phyloP scores from a whole-genome alignment of 1,284 basidiomycete genomes.

The Tilletiopsis washingtonensis region DNA sequence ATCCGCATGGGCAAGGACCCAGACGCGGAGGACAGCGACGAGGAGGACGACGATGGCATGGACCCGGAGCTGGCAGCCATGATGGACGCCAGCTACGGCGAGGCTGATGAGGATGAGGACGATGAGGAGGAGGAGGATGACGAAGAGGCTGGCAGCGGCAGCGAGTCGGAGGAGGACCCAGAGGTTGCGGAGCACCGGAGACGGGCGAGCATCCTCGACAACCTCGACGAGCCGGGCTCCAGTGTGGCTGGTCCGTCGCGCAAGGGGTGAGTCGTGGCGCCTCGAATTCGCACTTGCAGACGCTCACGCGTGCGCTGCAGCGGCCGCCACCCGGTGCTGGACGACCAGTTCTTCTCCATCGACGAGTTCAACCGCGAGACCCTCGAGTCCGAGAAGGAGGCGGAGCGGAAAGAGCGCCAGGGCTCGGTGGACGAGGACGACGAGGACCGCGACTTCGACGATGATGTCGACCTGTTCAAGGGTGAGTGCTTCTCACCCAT shows the following conservation, averaged over 20 bases:
- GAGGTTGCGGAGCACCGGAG: background rate
- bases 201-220: slow-evolving; percentile 14
- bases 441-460: slow-evolving; percentile 53
- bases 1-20: slow-evolving; percentile 1
- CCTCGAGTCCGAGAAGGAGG: slow-evolving; percentile 64
- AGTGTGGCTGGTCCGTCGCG: too few relatives aligned
- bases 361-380: slow-evolving; percentile 80
- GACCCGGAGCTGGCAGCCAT: background rate
- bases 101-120: slow-evolving; percentile 12
- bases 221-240: slow-evolving; percentile 25
- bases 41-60: slow-evolving; percentile 3
- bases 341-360: slow-evolving; percentile 89
- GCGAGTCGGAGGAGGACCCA: slow-evolving; percentile 51
- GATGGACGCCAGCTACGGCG: background rate
- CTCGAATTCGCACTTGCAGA: background rate
- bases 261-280: background rate
- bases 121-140: slow-evolving; percentile 13
- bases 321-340: slow-evolving; percentile 58
- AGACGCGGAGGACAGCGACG: slow-evolving; percentile 10
- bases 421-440: slow-evolving; percentile 51
- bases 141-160: slow-evolving; percentile 7
- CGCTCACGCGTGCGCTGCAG: slow-evolving; percentile 7
- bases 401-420: slow-evolving; percentile 49
- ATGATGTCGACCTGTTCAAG: slow-evolving; percentile 45
- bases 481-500: too few relatives aligned